phyloP scores from a whole-genome alignment of 441 rosid genomes.

The Pelargonium fulgidum region DNA sequence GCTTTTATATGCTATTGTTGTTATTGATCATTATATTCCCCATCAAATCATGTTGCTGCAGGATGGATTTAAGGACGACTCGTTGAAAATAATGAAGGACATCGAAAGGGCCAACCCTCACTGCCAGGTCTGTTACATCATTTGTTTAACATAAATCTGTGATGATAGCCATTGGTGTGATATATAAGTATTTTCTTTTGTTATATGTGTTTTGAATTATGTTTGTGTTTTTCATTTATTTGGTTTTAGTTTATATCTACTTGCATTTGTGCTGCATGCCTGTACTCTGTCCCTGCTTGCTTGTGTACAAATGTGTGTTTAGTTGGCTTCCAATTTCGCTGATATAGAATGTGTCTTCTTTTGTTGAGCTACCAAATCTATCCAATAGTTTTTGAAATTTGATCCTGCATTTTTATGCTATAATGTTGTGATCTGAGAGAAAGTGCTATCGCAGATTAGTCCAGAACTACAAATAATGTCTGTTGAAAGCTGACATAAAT shows the following conservation, averaged over 20 bases:
- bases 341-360: not conserved
- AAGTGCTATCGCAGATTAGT: not conserved
- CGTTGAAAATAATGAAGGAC: conserved; percentile 77
- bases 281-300: not conserved
- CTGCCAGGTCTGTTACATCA: conserved; percentile 59
- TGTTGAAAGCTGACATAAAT: not conserved
- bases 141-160: too few relatives aligned
- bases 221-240: not conserved
- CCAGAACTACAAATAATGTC: not conserved
- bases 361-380: not conserved
- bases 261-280: not conserved
- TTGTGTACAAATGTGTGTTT: not conserved
- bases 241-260: not conserved
- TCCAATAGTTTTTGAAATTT: not conserved
- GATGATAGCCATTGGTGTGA: too few relatives aligned
- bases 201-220: not conserved
- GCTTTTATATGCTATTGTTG: not conserved
- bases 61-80: conserved; percentile 93
- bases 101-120: conserved; percentile 43
- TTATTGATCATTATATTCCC: conserved; percentile 15
- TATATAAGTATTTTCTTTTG: too few relatives aligned
- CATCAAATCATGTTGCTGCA: conserved; percentile 29
- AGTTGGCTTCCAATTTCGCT: not conserved
- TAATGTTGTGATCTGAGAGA: not conserved
- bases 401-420: not conserved